These are phyloP conservation scores for Mantamonas sphyraenae DNA, from an alignment of 78 protist species.

Conservation along the genomic window DNA sequence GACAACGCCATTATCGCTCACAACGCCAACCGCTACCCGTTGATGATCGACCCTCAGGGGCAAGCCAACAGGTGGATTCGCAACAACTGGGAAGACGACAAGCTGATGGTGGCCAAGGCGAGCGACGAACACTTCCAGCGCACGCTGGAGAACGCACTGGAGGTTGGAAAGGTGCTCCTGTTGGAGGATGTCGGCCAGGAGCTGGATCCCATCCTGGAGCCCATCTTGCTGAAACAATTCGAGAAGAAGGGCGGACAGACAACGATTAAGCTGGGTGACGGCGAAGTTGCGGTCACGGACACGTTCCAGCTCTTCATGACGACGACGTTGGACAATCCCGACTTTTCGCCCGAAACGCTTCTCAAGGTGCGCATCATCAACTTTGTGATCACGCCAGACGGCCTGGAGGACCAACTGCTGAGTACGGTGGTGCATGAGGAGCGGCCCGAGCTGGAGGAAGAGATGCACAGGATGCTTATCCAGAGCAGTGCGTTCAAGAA, in stretches of 20 bases:
- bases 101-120: slow-evolving; percentile 46
- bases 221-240: slow-evolving; percentile 43
- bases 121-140: slow-evolving; percentile 44
- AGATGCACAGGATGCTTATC: slow-evolving; percentile 36
- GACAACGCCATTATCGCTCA: slow-evolving; percentile 74
- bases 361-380: slow-evolving; percentile 29
- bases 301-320: slow-evolving; percentile 59
- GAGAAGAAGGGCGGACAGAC: slow-evolving; percentile 33
- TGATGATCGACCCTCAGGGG: slow-evolving; percentile 89
- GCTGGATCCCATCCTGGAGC: slow-evolving; percentile 69
- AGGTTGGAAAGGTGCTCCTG: slow-evolving; percentile 62
- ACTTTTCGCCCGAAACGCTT: slow-evolving; percentile 31
- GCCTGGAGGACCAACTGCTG: slow-evolving; percentile 56
- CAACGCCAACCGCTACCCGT: slow-evolving; percentile 65
- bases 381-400: slow-evolving; percentile 43
- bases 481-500: slow-evolving; percentile 17
- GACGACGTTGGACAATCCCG: slow-evolving; percentile 63
- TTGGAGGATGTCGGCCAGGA: slow-evolving; percentile 64
- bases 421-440: slow-evolving; percentile 58
- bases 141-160: slow-evolving; percentile 52
- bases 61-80: slow-evolving; percentile 86
- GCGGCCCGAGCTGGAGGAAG: slow-evolving; percentile 71
- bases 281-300: slow-evolving; percentile 42
- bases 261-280: slow-evolving; percentile 63
- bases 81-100: slow-evolving; percentile 33